A percentile compares a stretch with the other conserved stretches of the same genome.
Conservation (phyloP, 495 filamentous ascomycete genomes). For the Xeromyces bisporus region DNA sequence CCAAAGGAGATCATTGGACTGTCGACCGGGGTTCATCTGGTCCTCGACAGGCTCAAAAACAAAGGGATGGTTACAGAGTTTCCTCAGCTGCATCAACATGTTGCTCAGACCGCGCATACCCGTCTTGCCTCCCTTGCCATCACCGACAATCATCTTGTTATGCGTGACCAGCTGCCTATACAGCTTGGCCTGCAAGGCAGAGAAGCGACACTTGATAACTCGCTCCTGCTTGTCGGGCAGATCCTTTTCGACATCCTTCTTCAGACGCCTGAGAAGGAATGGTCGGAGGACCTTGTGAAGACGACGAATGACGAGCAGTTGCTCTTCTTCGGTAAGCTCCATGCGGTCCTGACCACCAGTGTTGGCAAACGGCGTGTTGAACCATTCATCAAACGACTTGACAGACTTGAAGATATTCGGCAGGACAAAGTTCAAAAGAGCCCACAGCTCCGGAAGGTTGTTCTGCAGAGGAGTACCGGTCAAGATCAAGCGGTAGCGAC, state of each 20-base stretch:
- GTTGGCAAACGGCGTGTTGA: constrained; percentile 98
- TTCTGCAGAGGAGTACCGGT: constrained; percentile 96
- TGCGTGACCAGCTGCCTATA: constrained; percentile 94
- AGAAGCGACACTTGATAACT: constrained; percentile 98
- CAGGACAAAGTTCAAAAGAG: constrained; percentile 92
- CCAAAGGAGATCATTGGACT: constrained; percentile 87
- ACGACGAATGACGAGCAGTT: constrained; percentile 93
- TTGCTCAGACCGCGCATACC: constrained; percentile 92
- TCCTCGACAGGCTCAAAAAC: constrained; percentile 96
- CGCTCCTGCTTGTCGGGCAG: constrained; percentile 96
- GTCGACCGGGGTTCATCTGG: constrained; percentile 80
- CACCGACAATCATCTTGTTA: constrained; percentile 83
- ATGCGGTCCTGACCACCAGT: constrained; percentile 96
- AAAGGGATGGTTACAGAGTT: constrained; percentile 98
- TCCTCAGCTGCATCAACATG: constrained; percentile 98
- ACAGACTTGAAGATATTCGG: constrained; percentile 99
- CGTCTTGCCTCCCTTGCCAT: constrained; percentile 90
- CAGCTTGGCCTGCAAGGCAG: constrained; percentile 76
- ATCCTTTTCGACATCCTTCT: constrained; percentile 99
- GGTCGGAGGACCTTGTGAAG: constrained; percentile 94
- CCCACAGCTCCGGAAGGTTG: constrained; percentile 91
- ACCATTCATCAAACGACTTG: constrained; percentile 99
- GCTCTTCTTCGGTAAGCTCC: constrained; percentile 98
- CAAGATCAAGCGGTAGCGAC: constrained; percentile 86
- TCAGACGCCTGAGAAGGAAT: constrained; percentile 93